Conservation (phyloP, 345 rosid genomes). For the Erodium maritimum region DNA sequence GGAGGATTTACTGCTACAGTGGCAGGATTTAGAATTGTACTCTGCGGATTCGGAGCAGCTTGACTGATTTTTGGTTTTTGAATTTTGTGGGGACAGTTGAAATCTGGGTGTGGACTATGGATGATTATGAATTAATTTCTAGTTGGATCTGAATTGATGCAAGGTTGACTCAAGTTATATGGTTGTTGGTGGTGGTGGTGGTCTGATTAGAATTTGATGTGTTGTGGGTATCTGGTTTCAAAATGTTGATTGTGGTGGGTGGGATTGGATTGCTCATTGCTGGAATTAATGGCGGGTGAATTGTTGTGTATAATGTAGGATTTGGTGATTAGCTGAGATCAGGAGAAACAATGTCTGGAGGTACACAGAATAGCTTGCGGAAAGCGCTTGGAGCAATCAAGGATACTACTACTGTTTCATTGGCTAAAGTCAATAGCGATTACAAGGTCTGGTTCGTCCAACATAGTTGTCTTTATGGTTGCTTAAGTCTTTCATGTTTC, state of each 20-base stretch:
- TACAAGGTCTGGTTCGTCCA: constrained; percentile 45
- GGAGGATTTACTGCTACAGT: too few relatives aligned
- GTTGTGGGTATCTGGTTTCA: not conserved
- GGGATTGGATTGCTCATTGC: not conserved
- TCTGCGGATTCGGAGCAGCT: not conserved
- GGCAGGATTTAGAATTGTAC: not conserved
- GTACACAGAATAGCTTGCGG: constrained; percentile 77
- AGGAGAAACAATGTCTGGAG: constrained; percentile 69
- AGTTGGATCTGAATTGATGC: not conserved
- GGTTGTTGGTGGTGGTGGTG: not conserved
- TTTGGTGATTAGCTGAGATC: constrained; percentile 21
- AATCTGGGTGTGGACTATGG: too few relatives aligned
- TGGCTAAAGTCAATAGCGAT: constrained; percentile 95
- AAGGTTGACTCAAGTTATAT: too few relatives aligned
- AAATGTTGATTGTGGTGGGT: not conserved
- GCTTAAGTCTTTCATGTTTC: constrained; percentile 1
- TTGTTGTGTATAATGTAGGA: constrained; percentile 11
- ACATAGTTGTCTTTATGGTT: not conserved
- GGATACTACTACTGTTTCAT: constrained; percentile 95
- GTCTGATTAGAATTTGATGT: not conserved
- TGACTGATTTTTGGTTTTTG: not conserved
- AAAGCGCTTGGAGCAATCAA: constrained; percentile 94
- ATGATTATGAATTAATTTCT: not conserved
- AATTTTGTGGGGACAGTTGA: not conserved
- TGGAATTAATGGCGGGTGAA: not conserved